Evolutionary conservation across 495 filamentous ascomycete species (phyloP).

Genomic region (Penicillium lividum): DNA sequence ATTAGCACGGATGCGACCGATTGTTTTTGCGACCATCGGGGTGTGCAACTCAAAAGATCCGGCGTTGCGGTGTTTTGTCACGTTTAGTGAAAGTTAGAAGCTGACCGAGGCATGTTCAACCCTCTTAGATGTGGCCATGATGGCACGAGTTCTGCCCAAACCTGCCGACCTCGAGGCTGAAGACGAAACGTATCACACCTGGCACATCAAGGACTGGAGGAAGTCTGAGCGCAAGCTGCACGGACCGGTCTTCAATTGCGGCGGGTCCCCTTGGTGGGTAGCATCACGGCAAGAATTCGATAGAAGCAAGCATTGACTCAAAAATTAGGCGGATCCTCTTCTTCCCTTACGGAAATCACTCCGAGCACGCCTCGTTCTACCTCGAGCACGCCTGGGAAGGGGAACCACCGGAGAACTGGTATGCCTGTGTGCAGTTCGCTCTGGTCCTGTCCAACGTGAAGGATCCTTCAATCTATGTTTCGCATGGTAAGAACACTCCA

Average conservation of each 20-base stretch:
- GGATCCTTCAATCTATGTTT: constrained; percentile 73
- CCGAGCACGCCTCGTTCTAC: constrained; percentile 91
- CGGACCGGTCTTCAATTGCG: constrained; percentile 84
- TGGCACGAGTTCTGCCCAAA: constrained; percentile 69
- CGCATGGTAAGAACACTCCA: constrained; percentile 54
- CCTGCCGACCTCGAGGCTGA: constrained; percentile 72
- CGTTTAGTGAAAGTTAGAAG: constrained; percentile 6
- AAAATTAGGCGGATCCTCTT: constrained; percentile 80
- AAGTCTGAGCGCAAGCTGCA: constrained; percentile 72
- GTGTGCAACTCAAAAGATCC: background rate
- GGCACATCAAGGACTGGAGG: constrained; percentile 84
- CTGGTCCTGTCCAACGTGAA: constrained; percentile 92
- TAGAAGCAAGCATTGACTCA: constrained; percentile 13
- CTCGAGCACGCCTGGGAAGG: constrained; percentile 87
- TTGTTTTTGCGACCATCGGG: background rate
- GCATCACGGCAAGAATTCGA: constrained; percentile 1
- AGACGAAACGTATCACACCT: constrained; percentile 71
- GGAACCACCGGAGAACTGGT: constrained; percentile 82
- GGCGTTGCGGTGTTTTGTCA: background rate
- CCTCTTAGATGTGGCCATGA: constrained; percentile 76
- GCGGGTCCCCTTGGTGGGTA: constrained; percentile 81
- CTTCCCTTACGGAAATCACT: constrained; percentile 92
- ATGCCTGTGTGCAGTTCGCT: constrained; percentile 93
- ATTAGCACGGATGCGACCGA: background rate
- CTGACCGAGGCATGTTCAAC: constrained; percentile 23